A percentile compares a stretch with the other conserved stretches of the same genome.
phyloP scores from a whole-genome alignment of 148 eudicot species.

The Persicaria tinctoria region DNA sequence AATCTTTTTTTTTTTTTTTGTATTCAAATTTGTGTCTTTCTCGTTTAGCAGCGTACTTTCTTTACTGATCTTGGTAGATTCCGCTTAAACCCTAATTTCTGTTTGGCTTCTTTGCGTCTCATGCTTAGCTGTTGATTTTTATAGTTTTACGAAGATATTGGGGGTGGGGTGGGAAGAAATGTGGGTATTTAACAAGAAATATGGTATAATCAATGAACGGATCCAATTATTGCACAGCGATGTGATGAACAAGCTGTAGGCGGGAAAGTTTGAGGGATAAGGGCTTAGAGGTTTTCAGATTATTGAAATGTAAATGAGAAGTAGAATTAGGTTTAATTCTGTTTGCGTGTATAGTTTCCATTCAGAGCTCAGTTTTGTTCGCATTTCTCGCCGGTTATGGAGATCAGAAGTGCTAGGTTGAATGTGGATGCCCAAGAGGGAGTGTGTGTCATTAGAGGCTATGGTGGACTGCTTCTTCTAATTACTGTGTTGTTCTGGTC shows the following conservation, averaged over 20 bases:
- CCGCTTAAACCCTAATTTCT: background rate
- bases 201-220: no score
- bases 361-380: background rate
- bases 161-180: no score
- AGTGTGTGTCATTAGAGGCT: background rate
- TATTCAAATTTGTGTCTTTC: background rate
- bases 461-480: background rate
- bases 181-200: no score
- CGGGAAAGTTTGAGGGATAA: background rate
- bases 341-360: background rate
- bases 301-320: background rate
- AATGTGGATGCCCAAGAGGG: background rate
- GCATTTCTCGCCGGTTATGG: background rate
- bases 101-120: background rate
- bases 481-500: background rate
- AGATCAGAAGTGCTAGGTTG: background rate
- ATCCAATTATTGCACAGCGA: no score
- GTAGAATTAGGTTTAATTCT: background rate
- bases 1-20: background rate
- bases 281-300: background rate
- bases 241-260: background rate
- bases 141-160: background rate
- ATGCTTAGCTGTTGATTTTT: background rate
- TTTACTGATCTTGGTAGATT: background rate
- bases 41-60: background rate